phyloP scores from a whole-genome alignment of 257 asterid species.

The Parsonsia alboflavescens region DNA sequence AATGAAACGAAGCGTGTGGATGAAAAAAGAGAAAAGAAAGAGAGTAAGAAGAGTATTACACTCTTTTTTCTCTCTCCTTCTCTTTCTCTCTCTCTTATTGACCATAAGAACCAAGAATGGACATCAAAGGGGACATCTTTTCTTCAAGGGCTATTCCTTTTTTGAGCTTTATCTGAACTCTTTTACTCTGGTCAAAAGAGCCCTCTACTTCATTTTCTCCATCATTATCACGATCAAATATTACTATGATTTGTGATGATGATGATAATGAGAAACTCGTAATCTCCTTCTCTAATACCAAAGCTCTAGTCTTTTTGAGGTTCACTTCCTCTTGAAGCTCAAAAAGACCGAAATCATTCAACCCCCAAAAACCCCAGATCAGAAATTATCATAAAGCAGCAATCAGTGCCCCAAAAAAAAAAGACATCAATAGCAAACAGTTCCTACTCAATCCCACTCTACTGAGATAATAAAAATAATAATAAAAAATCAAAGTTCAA shows the following conservation, averaged over 20 bases:
- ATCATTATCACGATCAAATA: constrained; percentile 35
- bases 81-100: constrained; percentile 27
- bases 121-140: constrained; percentile 37
- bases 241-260: constrained; percentile 18
- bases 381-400: constrained; percentile 11
- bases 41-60: constrained; percentile 15
- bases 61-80: constrained; percentile 21
- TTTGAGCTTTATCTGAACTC: constrained; percentile 33
- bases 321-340: constrained; percentile 32
- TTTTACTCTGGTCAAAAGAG: constrained; percentile 50
- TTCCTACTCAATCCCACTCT: constrained; percentile 6
- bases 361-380: constrained; percentile 14
- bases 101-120: constrained; percentile 33
- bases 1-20: constrained; percentile 41
- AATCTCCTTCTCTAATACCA: constrained; percentile 26
- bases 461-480: background rate
- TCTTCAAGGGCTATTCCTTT: constrained; percentile 28
- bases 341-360: constrained; percentile 36
- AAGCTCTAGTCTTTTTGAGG: constrained; percentile 21
- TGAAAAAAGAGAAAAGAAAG: constrained; percentile 29
- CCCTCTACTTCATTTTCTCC: constrained; percentile 33
- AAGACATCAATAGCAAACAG: background rate
- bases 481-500: background rate
- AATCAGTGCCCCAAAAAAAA: constrained; percentile 2
- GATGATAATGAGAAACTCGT: constrained; percentile 17